Conservation (phyloP, 2,329 filamentous ascomycete genomes). For the Drechslerella dactyloides region DNA sequence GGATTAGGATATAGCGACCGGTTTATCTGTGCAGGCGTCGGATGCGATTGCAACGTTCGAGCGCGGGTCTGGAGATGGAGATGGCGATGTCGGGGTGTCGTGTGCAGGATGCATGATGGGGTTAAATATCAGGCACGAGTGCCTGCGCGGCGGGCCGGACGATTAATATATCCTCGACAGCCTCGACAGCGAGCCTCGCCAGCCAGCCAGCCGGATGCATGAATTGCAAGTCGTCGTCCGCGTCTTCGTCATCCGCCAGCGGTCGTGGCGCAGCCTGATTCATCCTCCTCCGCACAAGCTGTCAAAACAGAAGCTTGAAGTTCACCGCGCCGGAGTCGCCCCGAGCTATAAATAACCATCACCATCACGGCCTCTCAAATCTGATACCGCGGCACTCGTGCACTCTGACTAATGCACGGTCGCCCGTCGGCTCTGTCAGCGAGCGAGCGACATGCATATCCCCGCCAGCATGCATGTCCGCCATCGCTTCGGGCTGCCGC, state of each 20-base stretch:
- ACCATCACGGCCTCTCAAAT: too few relatives aligned
- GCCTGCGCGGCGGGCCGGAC: not conserved
- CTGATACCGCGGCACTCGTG: too few relatives aligned
- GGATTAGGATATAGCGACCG: too few relatives aligned
- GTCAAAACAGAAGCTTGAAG: not conserved
- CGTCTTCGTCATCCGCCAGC: not conserved
- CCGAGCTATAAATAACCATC: too few relatives aligned
- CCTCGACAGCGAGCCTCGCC: too few relatives aligned
- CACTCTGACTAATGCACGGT: too few relatives aligned
- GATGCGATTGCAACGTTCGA: not conserved
- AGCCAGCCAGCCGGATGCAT: not conserved
- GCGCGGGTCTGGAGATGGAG: not conserved
- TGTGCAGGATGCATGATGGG: not conserved
- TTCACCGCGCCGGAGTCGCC: not conserved
- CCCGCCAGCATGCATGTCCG: too few relatives aligned
- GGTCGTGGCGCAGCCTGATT: conserved; percentile 4
- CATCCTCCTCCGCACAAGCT: not conserved
- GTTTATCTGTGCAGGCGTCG: not conserved
- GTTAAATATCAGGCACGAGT: not conserved
- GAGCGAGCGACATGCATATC: too few relatives aligned
- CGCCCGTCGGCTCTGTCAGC: too few relatives aligned
- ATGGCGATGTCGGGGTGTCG: not conserved
- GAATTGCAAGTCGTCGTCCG: not conserved
- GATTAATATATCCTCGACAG: not conserved
- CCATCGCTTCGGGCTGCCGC: too few relatives aligned